Evolutionary conservation across 2,329 filamentous ascomycete species (phyloP).

Genomic region (Talaromyces sp.): DNA sequence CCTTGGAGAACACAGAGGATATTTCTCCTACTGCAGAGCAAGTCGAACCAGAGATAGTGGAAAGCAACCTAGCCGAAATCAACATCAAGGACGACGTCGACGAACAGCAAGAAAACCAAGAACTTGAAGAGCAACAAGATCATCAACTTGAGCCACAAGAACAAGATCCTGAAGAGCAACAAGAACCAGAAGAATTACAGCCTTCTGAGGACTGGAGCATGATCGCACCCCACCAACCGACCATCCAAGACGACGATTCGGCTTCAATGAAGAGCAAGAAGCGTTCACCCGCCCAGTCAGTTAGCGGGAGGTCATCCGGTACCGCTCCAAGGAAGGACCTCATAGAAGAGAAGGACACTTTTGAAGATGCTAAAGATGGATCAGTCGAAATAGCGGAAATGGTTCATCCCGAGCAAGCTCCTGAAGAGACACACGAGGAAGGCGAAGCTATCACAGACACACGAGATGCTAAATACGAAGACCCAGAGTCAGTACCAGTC

Average conservation of each 20-base stretch:
- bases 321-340: background rate
- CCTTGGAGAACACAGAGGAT: background rate
- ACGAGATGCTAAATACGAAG: slow-evolving; percentile 3
- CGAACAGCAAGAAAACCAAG: background rate
- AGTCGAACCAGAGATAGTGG: slow-evolving; percentile 6
- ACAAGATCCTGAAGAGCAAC: background rate
- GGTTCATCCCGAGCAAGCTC: background rate
- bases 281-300: background rate
- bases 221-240: slow-evolving; percentile 14
- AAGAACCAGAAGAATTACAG: background rate
- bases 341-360: background rate
- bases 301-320: background rate
- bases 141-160: background rate
- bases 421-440: background rate
- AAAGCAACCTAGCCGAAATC: background rate
- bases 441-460: background rate
- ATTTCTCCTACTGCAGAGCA: slow-evolving; percentile 3
- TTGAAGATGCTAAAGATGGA: background rate
- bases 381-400: background rate
- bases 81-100: background rate
- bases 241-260: slow-evolving; percentile 11
- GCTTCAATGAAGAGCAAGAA: slow-evolving; percentile 5
- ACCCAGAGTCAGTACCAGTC: background rate
- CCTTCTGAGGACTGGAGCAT: slow-evolving; percentile 7
- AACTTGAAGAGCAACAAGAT: background rate